Evolutionary conservation across 176 grass and related monocot species (phyloP), one percentile per base, ranked within the genome.

Genomic region (Chrysopogon serrulatus): DNA sequence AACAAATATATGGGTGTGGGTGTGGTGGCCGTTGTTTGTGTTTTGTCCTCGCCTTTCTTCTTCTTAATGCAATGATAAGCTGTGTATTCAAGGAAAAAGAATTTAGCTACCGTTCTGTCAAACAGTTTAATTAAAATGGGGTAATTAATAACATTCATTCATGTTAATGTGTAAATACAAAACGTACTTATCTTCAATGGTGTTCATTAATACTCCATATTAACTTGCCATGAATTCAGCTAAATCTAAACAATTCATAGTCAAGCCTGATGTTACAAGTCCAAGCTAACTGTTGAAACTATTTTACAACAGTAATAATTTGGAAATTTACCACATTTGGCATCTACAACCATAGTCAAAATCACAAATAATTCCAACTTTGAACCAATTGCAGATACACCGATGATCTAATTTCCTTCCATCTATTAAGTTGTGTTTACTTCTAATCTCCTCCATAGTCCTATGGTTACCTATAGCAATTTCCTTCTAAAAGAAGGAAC

Each of bases 291-390:
- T 81, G 63, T 44, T 73, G 33, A 68, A 87, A 37, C 40, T 74
- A 21, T 41, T 76, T 84, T 49, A 79, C 76, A 75, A 49, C 34
- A 65, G 32, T 79, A 82, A n/a, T 77, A 83, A 35, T 65, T 64
- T 78, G 15, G 62, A 64, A 79, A 84, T 33, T 65, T 26, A 65
- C 69, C 60, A 83, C 54, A 40, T 41, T 41, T 23, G 26, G 18
- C 26, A 33, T 56, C 44, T 17, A 37, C 21, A 77, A 34, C 61
- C 74, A 28, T 28, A 68, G 35, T 59, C 43, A 59, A 81, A 82
- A 73, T 28, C 27, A 61, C 26, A 76, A 17, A 36, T 66, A 68
- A 15, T 34, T 56, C 54, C 18, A 35, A 8, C 1, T 16, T 74
- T 65, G 11, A 71, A 74, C 19, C 5, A 43, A 77, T 73, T 18